Evolutionary conservation across 768 basidiomycete genomes (phyloP).

Genomic region (Amanita pseudoporphyria): DNA sequence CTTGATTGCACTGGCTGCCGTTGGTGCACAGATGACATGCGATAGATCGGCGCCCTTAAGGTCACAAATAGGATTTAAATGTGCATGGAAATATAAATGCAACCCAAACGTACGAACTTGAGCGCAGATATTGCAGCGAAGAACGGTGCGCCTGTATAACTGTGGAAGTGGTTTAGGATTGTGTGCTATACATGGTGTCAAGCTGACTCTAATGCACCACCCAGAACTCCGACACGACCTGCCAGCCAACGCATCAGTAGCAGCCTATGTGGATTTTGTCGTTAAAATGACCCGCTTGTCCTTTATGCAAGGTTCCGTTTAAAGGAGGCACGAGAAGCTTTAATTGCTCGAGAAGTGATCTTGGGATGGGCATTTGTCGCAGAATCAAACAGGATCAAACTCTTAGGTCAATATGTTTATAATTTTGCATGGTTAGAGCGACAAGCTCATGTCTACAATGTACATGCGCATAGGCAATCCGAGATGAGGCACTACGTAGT

Average conservation of each 20-base stretch:
- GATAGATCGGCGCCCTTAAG: constrained; percentile 82
- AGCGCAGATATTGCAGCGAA: constrained; percentile 90
- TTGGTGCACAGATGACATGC: constrained; percentile 95
- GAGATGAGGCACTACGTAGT: too few relatives aligned
- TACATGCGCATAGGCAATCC: too few relatives aligned
- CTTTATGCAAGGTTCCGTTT: constrained; percentile 84
- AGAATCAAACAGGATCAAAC: too few relatives aligned
- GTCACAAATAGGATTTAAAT: constrained; percentile 1
- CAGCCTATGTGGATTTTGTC: not conserved
- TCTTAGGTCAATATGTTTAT: too few relatives aligned
- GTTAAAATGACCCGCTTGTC: constrained; percentile 65
- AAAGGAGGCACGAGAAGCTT: constrained; percentile 86
- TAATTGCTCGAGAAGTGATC: constrained; percentile 56
- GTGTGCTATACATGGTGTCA: not conserved
- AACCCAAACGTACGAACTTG: constrained; percentile 49
- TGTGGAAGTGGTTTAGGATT: constrained; percentile 18
- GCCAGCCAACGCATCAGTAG: constrained; percentile 3
- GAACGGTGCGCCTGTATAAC: constrained; percentile 96
- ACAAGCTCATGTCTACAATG: too few relatives aligned
- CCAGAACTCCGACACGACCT: constrained; percentile 90
- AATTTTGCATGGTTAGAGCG: too few relatives aligned
- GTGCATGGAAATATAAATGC: not conserved
- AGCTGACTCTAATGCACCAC: constrained; percentile 85
- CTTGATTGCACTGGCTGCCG: constrained; percentile 89
- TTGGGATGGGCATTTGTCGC: constrained; percentile 48